Base-by-base conservation (phyloP, 257 asterid species). In the Penstemon davidsonii region DNA sequence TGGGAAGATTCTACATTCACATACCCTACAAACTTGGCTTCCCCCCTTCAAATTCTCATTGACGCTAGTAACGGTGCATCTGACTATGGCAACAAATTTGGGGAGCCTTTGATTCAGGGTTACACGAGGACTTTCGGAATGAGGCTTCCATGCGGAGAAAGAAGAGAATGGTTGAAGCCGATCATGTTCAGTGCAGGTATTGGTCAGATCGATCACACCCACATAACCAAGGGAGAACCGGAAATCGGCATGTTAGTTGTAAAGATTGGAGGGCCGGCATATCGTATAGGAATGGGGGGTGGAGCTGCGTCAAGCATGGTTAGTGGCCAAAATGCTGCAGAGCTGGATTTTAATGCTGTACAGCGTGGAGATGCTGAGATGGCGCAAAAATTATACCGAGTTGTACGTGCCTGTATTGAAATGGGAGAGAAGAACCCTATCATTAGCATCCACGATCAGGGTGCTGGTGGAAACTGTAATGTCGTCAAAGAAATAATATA, bases 261-360 rank as follows among this genome's bases (percentile, higher is more conserved):
- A 47, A 88, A 90, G 92, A 90, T 93, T 74, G 97, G 99, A 63
- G 97, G 99, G 51, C 97, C 97, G 4, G 96, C 97, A 4, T 90
- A 93, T 75, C 96, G 95, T 62, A 90, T 90, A 69, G 99, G 97
- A 50, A 90, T 93, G 99, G 97, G 97, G 7, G 96, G 97, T 67
- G 97, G 99, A 73, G 99, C 99, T 73, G 97, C 99, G 9, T 93
- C 99, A 57, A 93, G 96, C 83, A 93, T 93, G 99, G 99, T 90
- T 55, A 93, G 99, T 75, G 99, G 99, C 56, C 99, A 93, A 76
- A 93, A 93, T 47, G 87, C 83, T 60, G 95, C 92, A 11, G 97
- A 93, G 76, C 90, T 93, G 50, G 99, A 93, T 71, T 93, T 93
- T 69, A 90, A 93, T 56, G 95, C 88, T 3, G 92, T 87, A 36